Base-by-base conservation (phyloP, 352 stramenopile genomes). In the Globisporangium recalcitrans region DNA sequence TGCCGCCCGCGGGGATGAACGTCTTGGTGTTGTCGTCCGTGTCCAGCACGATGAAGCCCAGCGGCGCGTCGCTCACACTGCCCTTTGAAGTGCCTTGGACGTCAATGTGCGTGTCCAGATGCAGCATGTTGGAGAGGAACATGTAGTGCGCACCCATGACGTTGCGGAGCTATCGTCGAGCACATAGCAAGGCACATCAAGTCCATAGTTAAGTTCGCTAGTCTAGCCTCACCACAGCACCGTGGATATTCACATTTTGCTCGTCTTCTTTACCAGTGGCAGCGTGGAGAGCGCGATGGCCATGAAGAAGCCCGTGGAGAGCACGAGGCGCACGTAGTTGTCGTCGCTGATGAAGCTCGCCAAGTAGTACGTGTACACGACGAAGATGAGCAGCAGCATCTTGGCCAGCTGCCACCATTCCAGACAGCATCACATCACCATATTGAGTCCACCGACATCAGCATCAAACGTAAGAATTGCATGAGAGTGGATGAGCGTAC, bases 301-400 rank as follows among this genome's bases (percentile, higher is more conserved):
- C n/a, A 76, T 40, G 61, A 87, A 89, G 71, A 91, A 91, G n/a
- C 79, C 81, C 0, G 77, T 76, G 6, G 81, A 87, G 65, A 82
- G 77, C 10, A 89, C 63, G 44, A 88, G 68, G 7, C 74, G 68
- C 24, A 88, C 57, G 44, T 73, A 69, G 34, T 63, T 83, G 29
- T 85, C 77, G 11, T 87, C 72, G 36, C 74, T 70, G 57, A 91
- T 80, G 29, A 71, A 63, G 42, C 76, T 68, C 22, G 69, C 67
- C n/a, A 91, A 31, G 49, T 85, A 91, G 66, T 88, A 87, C 29
- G 77, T 89, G 75, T 91, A 91, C 11, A 91, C 68, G n/a, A 89
- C 63, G 7, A 91, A 70, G 38, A 87, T 72, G 3, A 91, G 77
- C 62, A 88, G 55, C 52, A 91, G 54, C 59, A 87, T 76, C 61